Evolutionary conservation across 345 rosid genomes (phyloP).

Genomic region (Conringia planisiliqua): DNA sequence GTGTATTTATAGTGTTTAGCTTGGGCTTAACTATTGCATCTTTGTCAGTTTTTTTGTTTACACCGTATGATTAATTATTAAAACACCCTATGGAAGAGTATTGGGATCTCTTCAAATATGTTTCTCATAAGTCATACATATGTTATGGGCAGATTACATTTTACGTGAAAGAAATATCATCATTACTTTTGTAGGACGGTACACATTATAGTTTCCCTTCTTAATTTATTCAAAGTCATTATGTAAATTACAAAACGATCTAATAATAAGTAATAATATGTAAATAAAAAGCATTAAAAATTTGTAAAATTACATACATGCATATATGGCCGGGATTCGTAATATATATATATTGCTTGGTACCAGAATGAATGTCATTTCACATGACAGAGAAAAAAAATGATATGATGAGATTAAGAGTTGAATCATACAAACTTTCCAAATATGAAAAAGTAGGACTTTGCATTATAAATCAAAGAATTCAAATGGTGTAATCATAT

Average conservation of each 20-base stretch:
- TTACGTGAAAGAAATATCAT: not conserved
- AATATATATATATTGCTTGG: not conserved
- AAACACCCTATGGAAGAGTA: not conserved
- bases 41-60: too few species aligned
- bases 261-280: too few species aligned
- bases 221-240: too few species aligned
- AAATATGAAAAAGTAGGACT: slow-evolving; percentile 21
- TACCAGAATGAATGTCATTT: not conserved
- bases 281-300: too few species aligned
- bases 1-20: not conserved
- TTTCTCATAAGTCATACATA: not conserved
- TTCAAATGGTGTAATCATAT: slow-evolving; percentile 29
- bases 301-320: too few species aligned
- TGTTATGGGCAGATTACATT: not conserved
- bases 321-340: not conserved
- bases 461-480: not conserved
- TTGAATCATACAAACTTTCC: slow-evolving; percentile 14
- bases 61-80: too few species aligned
- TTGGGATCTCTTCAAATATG: not conserved
- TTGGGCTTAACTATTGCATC: not conserved
- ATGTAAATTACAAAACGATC: too few species aligned
- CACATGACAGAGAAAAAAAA: not conserved
- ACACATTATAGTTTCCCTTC: not conserved
- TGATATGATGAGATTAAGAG: not conserved
- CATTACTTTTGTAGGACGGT: not conserved